Evolutionary conservation across 164 flowering plant genomes (phyloP).

Genomic region (Taxillus chinensis): DNA sequence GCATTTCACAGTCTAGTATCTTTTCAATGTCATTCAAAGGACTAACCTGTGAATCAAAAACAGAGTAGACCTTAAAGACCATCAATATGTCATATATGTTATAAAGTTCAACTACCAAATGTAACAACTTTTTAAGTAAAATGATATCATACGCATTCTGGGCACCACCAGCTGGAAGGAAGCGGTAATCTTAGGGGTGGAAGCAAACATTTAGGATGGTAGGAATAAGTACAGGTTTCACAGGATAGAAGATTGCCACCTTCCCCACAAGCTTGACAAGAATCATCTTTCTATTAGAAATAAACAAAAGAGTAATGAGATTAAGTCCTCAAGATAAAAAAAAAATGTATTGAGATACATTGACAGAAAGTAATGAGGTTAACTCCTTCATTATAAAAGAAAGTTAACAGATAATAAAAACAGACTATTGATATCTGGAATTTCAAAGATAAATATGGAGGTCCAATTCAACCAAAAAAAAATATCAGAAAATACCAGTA

Average conservation of each 20-base stretch:
- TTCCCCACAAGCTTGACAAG: conserved; percentile 83
- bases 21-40: conserved; percentile 90
- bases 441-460: too few species aligned
- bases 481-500: too few species aligned
- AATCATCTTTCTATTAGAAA: conserved; percentile 55
- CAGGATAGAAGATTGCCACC: conserved; percentile 51
- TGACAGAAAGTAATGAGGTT: too few species aligned
- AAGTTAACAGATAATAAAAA: too few species aligned
- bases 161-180: conserved; percentile 82
- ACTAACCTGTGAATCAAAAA: conserved; percentile 54
- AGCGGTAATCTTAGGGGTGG: conserved; percentile 60
- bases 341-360: too few species aligned
- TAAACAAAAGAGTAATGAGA: not conserved
- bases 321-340: not conserved
- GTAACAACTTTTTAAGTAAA: not conserved
- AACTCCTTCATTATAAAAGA: too few species aligned
- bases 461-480: too few species aligned
- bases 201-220: conserved; percentile 78
- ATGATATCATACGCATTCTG: conserved; percentile 83
- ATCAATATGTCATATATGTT: not conserved
- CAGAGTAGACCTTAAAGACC: not conserved
- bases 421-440: too few species aligned
- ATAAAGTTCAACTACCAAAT: not conserved
- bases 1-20: conserved; percentile 88
- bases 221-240: conserved; percentile 75